Evolutionary conservation across 345 rosid species (phyloP), one percentile per base, ranked within the genome.

Genomic region (Cardamine chenopodiifolia): DNA sequence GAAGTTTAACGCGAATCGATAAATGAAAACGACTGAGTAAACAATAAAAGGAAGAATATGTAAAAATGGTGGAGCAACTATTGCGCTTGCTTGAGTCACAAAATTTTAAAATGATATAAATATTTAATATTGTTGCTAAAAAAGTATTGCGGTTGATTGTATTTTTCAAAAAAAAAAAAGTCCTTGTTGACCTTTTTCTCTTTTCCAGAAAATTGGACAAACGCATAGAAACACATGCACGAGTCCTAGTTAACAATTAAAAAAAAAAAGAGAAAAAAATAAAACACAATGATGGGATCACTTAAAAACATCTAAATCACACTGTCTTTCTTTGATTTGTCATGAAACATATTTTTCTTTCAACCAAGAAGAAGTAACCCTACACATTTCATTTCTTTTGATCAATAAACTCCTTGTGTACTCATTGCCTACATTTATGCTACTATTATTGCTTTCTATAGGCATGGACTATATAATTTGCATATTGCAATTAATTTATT

Each of bases 341-440:
- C 66, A 63, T 56, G n/a, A 44, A 70, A 63, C 35, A 70, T 64
- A 64, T 67, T 62, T 76, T 70, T 55, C 66, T 76, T 70, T 76
- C 75, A 70, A 54, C 71, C 80, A 76, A 70, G 65, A 76, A 69
- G 60, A 47, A 48, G 67, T 23, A 74, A 62, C 80, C 80, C 80
- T 77, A 77, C 80, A 70, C 71, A 55, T 77, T 76, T 76, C 50
- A 55, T 70, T 70, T 70, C 42, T 63, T 76, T 56, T 63, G 23
- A 70, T 64, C 76, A 77, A 77, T 19, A 64, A 77, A 77, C 80
- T 64, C 80, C 20, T 48, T 70, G 71, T 56, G 72, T 31, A 77
- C 76, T 77, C 76, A 77, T 77, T 77, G 62, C 80, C 80, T 77
- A 77, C 80, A 70, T 77, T 77, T 70, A 56, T 70, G 75, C 80